Evolutionary conservation across 1,284 basidiomycete species (phyloP).

Genomic region (Cutaneotrichosporon mucoides): DNA sequence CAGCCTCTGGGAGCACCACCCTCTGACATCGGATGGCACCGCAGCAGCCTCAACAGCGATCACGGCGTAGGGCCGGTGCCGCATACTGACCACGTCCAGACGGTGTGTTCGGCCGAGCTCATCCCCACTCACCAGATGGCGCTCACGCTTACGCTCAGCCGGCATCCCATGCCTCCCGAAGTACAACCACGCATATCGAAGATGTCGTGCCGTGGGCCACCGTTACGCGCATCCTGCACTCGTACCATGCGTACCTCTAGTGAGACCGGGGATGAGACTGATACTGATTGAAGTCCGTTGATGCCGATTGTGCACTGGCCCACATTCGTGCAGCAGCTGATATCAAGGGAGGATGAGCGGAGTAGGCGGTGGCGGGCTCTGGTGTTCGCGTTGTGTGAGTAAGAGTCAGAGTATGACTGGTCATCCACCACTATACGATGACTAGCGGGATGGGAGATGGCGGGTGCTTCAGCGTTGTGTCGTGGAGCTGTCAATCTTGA

Average conservation of each 20-base stretch:
- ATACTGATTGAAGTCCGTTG: neutral
- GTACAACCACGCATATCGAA: neutral
- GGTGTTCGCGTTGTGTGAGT: neutral
- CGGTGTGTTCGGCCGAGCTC: neutral
- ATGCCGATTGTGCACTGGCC: conserved; percentile 1
- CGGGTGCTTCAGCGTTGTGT: no score
- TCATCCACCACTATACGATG: no score
- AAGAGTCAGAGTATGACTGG: no score
- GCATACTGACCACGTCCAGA: neutral
- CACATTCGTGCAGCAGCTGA: neutral
- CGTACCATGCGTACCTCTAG: neutral
- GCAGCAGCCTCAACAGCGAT: no score
- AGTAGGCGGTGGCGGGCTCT: neutral
- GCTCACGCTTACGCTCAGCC: no score
- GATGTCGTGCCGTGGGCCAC: neutral
- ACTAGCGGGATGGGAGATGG: no score
- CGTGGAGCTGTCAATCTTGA: no score
- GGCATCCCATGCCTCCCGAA: neutral
- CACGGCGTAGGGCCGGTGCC: no score
- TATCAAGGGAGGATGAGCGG: neutral
- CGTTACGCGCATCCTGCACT: neutral
- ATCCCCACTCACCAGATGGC: neutral
- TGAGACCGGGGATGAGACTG: neutral
- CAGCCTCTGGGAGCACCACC: no score
- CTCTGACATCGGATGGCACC: no score